Evolutionary conservation across 1,284 basidiomycete genomes (phyloP).

Genomic region (Rhizoctonia solani): DNA sequence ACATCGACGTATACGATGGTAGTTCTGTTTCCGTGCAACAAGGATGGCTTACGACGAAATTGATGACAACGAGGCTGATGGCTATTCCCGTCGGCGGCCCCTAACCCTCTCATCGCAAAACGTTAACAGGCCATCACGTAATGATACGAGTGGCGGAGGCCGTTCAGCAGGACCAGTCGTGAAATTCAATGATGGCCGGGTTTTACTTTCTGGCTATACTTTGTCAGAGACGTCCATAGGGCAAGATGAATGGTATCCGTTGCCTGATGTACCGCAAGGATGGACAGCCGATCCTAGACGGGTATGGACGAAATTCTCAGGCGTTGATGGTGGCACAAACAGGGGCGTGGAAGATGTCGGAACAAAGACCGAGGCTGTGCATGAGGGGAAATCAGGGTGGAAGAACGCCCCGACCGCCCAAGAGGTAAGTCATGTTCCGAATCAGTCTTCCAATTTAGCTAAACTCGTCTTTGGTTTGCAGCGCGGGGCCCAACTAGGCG

Average conservation of each 20-base stretch:
- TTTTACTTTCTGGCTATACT: conserved; percentile 75
- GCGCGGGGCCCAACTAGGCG: conserved; percentile 84
- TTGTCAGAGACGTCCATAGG: conserved; percentile 68
- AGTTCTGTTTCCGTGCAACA: conserved; percentile 41
- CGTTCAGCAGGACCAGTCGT: conserved; percentile 42
- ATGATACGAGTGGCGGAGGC: not conserved
- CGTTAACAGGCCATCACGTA: not conserved
- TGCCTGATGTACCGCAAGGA: conserved; percentile 76
- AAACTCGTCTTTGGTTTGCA: conserved; percentile 44
- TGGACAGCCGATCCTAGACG: conserved; percentile 85
- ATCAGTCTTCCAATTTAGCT: not conserved
- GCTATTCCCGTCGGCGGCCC: conserved; percentile 19
- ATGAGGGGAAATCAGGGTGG: conserved; percentile 8
- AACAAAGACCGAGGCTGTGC: conserved; percentile 8
- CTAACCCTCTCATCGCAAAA: conserved; percentile 14
- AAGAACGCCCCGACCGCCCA: conserved; percentile 55
- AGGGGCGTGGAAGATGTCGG: conserved; percentile 31
- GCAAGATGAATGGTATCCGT: conserved; percentile 73
- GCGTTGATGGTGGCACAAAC: conserved; percentile 45
- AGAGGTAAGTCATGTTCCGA: conserved; percentile 58
- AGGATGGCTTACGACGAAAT: conserved; percentile 68
- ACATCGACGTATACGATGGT: conserved; percentile 80
- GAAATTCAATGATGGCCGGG: conserved; percentile 72
- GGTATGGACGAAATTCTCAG: conserved; percentile 63
- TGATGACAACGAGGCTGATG: conserved; percentile 62